A percentile compares a stretch with the other conserved stretches of the same genome.
These are phyloP conservation scores for Periconia digitata DNA, from an alignment of 2,329 filamentous ascomycete species.

Conservation along the genomic window DNA sequence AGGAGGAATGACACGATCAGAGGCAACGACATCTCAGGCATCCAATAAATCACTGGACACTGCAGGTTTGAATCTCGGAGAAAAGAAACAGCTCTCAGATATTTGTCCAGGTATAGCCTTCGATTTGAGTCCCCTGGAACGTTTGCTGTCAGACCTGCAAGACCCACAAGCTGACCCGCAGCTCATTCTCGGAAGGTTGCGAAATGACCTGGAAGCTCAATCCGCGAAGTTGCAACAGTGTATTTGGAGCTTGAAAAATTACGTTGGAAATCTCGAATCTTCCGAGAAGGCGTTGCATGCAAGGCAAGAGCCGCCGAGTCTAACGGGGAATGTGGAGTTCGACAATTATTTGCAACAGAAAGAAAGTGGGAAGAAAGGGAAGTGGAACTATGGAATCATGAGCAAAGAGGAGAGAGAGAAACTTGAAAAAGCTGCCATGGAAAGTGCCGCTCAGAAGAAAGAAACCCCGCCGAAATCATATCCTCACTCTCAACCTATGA, in stretches of 20 bases:
- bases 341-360: background rate
- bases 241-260: slow-evolving; percentile 1
- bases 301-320: background rate
- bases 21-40: background rate
- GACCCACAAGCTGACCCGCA: background rate
- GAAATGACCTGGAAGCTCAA: slow-evolving; percentile 5
- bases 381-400: background rate
- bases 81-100: slow-evolving; percentile 3
- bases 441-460: background rate
- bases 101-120: slow-evolving; percentile 1
- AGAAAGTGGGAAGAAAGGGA: background rate
- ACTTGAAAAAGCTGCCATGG: background rate
- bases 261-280: slow-evolving; percentile 2
- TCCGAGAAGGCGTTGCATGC: background rate
- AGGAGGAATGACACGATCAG: background rate
- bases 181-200: slow-evolving; percentile 2
- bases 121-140: background rate
- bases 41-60: background rate
- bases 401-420: background rate
- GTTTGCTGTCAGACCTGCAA: slow-evolving; percentile 6
- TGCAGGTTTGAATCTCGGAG: too few relatives aligned
- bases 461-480: background rate
- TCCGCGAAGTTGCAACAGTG: slow-evolving; percentile 5
- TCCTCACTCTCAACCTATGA: background rate
- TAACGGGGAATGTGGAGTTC: background rate